Conservation (phyloP, 2,329 filamentous ascomycete species). For the Pestalotiopsis sp. region DNA sequence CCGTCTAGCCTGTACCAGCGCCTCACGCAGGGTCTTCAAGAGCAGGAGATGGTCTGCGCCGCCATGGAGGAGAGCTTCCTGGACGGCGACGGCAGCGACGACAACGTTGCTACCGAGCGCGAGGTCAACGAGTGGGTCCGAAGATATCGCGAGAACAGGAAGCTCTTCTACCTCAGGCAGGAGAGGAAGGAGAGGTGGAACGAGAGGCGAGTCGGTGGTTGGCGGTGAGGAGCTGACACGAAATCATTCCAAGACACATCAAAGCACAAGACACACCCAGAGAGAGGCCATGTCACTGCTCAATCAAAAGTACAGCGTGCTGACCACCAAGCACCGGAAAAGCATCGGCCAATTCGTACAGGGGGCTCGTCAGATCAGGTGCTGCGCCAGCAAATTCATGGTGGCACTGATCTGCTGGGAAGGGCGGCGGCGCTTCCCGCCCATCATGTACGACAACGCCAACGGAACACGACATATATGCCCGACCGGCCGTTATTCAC, state of each 20-base stretch:
- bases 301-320: neutral
- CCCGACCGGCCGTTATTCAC: neutral
- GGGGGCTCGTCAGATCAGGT: neutral
- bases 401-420: neutral
- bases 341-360: neutral
- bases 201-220: slow-evolving; percentile 91
- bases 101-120: slow-evolving; percentile 69
- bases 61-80: slow-evolving; percentile 94
- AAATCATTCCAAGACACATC: neutral
- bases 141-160: slow-evolving; percentile 78
- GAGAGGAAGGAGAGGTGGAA: slow-evolving; percentile 95
- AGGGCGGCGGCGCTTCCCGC: neutral
- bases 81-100: slow-evolving; percentile 52
- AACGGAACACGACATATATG: neutral
- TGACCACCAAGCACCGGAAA: neutral
- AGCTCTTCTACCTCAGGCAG: slow-evolving; percentile 75
- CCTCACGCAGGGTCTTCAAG: slow-evolving; percentile 73
- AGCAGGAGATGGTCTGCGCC: slow-evolving; percentile 79
- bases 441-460: neutral
- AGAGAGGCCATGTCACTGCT: neutral
- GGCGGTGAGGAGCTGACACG: slow-evolving; percentile 64
- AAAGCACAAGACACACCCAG: neutral
- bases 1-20: slow-evolving; percentile 85
- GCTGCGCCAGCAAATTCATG: neutral
- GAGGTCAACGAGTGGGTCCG: slow-evolving; percentile 86